Conservation (phyloP, 2,329 filamentous ascomycete species). For the Fusarium tanahbumbuense region DNA sequence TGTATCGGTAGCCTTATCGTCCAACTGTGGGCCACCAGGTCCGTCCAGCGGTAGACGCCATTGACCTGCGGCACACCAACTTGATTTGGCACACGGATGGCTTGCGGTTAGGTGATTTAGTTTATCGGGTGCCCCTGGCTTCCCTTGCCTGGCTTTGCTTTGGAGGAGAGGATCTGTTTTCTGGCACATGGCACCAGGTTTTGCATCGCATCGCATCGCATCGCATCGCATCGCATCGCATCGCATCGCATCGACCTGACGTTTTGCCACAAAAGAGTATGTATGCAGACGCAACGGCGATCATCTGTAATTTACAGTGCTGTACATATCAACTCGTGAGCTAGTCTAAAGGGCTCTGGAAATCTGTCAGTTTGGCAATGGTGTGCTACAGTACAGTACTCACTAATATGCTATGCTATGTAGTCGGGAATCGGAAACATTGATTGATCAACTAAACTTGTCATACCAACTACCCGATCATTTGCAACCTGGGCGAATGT, state of each 20-base stretch:
- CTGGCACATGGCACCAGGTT: slow-evolving; percentile 41
- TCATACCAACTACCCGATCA: slow-evolving; percentile 13
- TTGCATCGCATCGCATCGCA: slow-evolving; percentile 29
- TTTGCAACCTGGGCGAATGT: background rate
- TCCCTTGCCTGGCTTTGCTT: slow-evolving; percentile 3
- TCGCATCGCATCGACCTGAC: slow-evolving; percentile 27
- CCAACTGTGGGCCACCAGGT: slow-evolving; percentile 16
- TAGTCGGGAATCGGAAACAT: slow-evolving; percentile 33
- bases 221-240: slow-evolving; percentile 32
- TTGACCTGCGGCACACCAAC: slow-evolving; percentile 28
- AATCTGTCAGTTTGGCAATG: background rate
- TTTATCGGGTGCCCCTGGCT: slow-evolving; percentile 36
- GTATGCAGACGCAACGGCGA: background rate
- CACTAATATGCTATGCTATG: slow-evolving; percentile 1
- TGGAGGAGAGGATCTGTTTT: slow-evolving; percentile 33
- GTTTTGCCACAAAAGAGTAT: slow-evolving; percentile 33
- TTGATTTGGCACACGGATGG: slow-evolving; percentile 47
- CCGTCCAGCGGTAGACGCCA: slow-evolving; percentile 33
- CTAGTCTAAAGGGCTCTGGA: background rate
- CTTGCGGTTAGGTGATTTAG: slow-evolving; percentile 44
- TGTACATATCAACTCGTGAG: background rate
- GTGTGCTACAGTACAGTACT: background rate
- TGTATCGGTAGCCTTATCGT: slow-evolving; percentile 33
- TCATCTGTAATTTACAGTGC: background rate
- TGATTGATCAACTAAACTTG: slow-evolving; percentile 20